phyloP scores from a whole-genome alignment of 73 alveolate species.

The Tetrahymena elliotti region DNA sequence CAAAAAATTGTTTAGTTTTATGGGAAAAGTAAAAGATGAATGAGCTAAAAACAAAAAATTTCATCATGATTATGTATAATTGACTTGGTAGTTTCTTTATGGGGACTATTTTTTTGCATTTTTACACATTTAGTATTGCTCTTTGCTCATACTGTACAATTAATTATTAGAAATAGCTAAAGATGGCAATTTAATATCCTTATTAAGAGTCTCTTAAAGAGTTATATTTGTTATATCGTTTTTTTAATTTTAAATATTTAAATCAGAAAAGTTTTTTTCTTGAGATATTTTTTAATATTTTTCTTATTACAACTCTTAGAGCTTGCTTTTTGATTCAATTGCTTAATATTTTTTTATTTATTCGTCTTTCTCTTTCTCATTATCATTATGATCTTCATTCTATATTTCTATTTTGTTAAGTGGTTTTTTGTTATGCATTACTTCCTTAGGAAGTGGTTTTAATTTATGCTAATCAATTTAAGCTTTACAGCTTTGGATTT shows the following conservation, averaged over 20 bases:
- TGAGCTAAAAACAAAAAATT: too few relatives aligned
- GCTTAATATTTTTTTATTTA: too few relatives aligned
- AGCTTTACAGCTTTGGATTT: neutral
- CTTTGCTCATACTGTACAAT: neutral
- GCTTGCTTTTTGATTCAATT: too few relatives aligned
- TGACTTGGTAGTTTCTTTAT: neutral
- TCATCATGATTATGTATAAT: neutral
- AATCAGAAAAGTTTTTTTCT: neutral
- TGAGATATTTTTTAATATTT: neutral
- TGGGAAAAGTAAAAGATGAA: too few relatives aligned
- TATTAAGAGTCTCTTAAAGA: neutral
- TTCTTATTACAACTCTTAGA: too few relatives aligned
- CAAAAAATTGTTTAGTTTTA: too few relatives aligned
- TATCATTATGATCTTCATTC: neutral
- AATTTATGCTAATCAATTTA: too few relatives aligned
- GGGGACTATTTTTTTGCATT: neutral
- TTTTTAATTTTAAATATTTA: too few relatives aligned
- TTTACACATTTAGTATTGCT: too few relatives aligned
- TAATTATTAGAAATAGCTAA: neutral
- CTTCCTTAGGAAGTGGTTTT: neutral
- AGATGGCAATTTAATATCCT: neutral
- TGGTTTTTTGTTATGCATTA: neutral
- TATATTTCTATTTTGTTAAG: neutral
- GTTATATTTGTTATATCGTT: neutral
- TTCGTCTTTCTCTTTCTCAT: neutral